These are phyloP conservation scores for Ciborinia camelliae DNA, from an alignment of 2,329 filamentous ascomycete genomes.

Conservation along the genomic window DNA sequence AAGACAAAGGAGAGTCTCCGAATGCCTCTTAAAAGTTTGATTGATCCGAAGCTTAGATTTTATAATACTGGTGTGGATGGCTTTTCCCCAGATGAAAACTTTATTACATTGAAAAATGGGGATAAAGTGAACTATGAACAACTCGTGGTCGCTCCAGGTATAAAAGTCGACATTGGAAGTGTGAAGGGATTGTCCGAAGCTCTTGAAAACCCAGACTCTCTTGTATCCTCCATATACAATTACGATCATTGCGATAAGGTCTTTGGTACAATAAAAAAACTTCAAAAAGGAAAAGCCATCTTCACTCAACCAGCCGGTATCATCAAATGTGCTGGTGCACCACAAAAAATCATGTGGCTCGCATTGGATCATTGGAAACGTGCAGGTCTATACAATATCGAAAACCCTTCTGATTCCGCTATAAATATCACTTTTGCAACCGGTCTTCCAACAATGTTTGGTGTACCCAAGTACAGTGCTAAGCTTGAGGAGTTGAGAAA, in stretches of 20 bases:
- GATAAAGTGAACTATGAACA: constrained; percentile 60
- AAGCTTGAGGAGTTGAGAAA: constrained; percentile 51
- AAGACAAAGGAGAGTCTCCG: constrained; percentile 59
- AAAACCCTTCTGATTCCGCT: constrained; percentile 41
- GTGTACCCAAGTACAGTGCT: constrained; percentile 56
- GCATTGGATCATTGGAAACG: constrained; percentile 57
- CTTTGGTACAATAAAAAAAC: constrained; percentile 46
- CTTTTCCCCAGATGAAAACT: constrained; percentile 55
- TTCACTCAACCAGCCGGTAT: constrained; percentile 58
- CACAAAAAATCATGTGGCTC: constrained; percentile 62
- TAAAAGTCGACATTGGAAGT: constrained; percentile 49
- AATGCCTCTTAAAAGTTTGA: constrained; percentile 47
- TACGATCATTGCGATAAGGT: constrained; percentile 55
- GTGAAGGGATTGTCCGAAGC: constrained; percentile 57
- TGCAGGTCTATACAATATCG: constrained; percentile 48
- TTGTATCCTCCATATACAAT: constrained; percentile 56
- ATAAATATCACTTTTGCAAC: constrained; percentile 56
- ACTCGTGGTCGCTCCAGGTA: constrained; percentile 59
- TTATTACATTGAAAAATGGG: constrained; percentile 52
- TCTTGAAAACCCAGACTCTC: constrained; percentile 45
- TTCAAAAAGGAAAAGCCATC: constrained; percentile 51
- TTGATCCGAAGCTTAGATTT: constrained; percentile 59
- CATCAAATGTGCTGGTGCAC: constrained; percentile 60
- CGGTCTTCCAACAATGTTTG: constrained; percentile 55
- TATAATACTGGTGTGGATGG: constrained; percentile 51